Conservation (phyloP, 441 rosid genomes). For the Populus hybrid region DNA sequence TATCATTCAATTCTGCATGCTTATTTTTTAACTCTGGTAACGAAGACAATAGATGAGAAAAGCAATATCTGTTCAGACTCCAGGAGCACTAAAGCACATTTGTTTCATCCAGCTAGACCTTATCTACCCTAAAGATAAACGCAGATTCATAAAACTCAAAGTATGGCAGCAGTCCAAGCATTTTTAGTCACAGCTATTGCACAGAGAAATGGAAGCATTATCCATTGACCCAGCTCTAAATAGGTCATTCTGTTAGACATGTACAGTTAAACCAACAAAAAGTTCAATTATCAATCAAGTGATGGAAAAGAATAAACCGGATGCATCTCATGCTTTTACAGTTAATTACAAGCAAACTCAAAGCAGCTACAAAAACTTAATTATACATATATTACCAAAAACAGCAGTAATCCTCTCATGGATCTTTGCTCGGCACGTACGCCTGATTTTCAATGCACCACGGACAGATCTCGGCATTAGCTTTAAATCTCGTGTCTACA, state of each 20-base stretch:
- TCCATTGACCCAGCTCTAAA: background rate
- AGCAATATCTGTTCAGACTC: background rate
- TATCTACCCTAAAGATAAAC: too few relatives aligned
- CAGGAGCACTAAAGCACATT: background rate
- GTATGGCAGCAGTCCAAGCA: background rate
- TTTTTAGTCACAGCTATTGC: background rate
- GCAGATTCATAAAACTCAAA: too few relatives aligned
- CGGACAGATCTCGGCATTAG: constrained; percentile 60
- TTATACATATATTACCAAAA: constrained; percentile 43
- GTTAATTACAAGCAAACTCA: background rate
- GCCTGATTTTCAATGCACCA: constrained; percentile 52
- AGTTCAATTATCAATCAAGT: too few relatives aligned
- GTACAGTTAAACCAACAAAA: too few relatives aligned
- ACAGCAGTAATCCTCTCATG: constrained; percentile 74
- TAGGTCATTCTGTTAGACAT: too few relatives aligned
- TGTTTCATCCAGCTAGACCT: background rate
- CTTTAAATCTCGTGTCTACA: constrained; percentile 76
- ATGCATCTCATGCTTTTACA: background rate
- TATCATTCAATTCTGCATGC: background rate
- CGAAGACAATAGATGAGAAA: background rate
- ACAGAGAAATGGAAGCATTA: background rate
- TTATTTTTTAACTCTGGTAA: background rate
- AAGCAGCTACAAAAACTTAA: background rate
- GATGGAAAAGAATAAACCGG: too few relatives aligned
- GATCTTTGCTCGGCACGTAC: constrained; percentile 76